Base-by-base conservation (phyloP, 1,284 basidiomycete genomes). In the Leccinum ponderosum region DNA sequence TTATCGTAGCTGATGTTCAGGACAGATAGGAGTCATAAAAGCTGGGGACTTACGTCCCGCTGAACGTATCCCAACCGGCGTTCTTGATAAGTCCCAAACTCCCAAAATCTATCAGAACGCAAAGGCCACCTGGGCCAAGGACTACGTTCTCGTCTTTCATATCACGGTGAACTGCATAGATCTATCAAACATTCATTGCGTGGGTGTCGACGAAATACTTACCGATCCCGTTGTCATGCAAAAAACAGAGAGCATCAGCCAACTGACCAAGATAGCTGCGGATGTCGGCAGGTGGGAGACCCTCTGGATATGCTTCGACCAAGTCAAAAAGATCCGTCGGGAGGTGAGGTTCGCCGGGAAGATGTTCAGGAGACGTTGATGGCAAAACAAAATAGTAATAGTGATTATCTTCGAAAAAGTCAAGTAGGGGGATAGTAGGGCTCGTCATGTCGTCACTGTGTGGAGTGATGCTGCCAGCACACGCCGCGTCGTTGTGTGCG, bases 111-210 rank as follows among this genome's bases (percentile, higher is more conserved):
- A 99, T 99, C 66, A 99, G 77, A 75, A 98, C 92, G 70, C 93
- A 95, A 70, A 87, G 83, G 37, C 87, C 90, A 62, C 81, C 76
- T 50, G 84, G 81, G 5, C 90, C 91, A 53, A 93, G 81, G 31
- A 93, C 87, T 42, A 99, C 95, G 73, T 99, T 99, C 77, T 99
- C 97, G 71, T 99, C 97, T 78, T 99, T 99, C 77, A 99, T 89
- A 73, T 99, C 97, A 63, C 97, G 93, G 77, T 99, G 97, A 6
- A 99, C 96, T 87, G 83, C 17, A 55, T 22, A 59, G 62, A 57
- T 60, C 50, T 56, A 60, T 59, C 56, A 64, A 35, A 60, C n/a
- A 59, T 22, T 44, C 33, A 56, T 57, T 53, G 58, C 25, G 57
- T 39, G 20, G 57, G 57, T 55, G 63, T 51, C 39, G 25, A 31